Conservation (phyloP, 495 filamentous ascomycete genomes). For the Penicillium ochrochloron region DNA sequence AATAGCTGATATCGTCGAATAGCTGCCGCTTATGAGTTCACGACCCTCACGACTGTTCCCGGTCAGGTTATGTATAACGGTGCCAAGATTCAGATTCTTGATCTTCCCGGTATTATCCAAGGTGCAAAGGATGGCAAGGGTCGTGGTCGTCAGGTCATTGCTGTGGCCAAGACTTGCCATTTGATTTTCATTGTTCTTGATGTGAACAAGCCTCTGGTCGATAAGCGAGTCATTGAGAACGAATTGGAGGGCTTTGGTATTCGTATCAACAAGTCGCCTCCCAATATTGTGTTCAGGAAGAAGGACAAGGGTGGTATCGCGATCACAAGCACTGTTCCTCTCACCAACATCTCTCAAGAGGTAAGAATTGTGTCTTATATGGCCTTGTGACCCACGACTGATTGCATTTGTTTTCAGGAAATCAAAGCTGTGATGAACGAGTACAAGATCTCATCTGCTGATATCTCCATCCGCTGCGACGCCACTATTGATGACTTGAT, state of each 20-base stretch:
- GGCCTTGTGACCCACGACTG: not conserved
- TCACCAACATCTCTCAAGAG: slow-evolving; percentile 91
- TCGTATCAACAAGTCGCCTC: slow-evolving; percentile 94
- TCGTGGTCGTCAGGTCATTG: slow-evolving; percentile 97
- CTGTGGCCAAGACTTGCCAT: slow-evolving; percentile 97
- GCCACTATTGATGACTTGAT: slow-evolving; percentile 92
- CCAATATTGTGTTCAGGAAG: slow-evolving; percentile 98
- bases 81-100: slow-evolving; percentile 97
- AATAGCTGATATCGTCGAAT: slow-evolving; percentile 25
- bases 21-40: slow-evolving; percentile 97
- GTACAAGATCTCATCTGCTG: slow-evolving; percentile 94
- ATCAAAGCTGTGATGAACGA: slow-evolving; percentile 97
- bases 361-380: slow-evolving; percentile 41
- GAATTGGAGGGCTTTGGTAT: slow-evolving; percentile 98
- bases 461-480: slow-evolving; percentile 97
- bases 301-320: slow-evolving; percentile 98
- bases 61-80: slow-evolving; percentile 97
- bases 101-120: slow-evolving; percentile 98
- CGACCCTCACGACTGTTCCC: slow-evolving; percentile 94
- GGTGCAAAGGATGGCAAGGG: slow-evolving; percentile 98
- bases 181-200: slow-evolving; percentile 98
- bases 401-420: slow-evolving; percentile 56
- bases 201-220: slow-evolving; percentile 96
- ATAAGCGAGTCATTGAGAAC: slow-evolving; percentile 95
- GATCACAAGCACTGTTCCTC: slow-evolving; percentile 88